Base-by-base conservation (phyloP, 2,329 filamentous ascomycete genomes). In the Diplodia seriata region DNA sequence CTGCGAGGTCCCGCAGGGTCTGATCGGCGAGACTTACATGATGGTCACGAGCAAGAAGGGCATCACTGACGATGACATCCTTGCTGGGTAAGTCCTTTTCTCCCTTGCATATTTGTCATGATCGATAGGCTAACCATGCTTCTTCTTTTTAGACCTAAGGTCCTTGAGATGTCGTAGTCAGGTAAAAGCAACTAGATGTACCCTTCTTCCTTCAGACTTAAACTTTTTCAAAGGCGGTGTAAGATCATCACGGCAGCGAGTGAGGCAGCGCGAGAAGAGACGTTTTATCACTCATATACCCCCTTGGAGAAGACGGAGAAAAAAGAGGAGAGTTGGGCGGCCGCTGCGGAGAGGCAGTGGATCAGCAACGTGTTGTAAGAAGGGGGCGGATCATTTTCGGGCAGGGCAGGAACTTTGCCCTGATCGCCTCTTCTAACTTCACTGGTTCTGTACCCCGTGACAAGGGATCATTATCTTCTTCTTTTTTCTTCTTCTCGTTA, bases 21-120 rank as follows among this genome's bases (percentile, higher is more conserved):
- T 91, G 53, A 81, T 83, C 9, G 90, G 90, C 56, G 82, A 91
- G 70, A 86, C 87, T 61, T 92, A 91, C 79, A 84, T 92, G 73
- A 87, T 88, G 73, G 82, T 92, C 72, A 86, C 89, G 67, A 90
- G 78, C 73, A 73, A 73, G 33, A 62, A 78, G 70, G 76, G 76
- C 15, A 67, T 76, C 26, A 70, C 70, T 64, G 77, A 79, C 61
- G 70, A 71, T 49, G 88, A 89, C 72, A 87, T 88, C 57, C 81
- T 91, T 71, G 89, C 90, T 72, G 90, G 89, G 74, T 76, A 71
- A 68, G 71, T 72, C 66, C 18, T 38, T 63, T 12, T 4, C 26
- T 26, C 26, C 26, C 26, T 26, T 26, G 26, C 4, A 26, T 26
- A 26, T 26, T 4, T 26, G 26, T 26, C 26, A 26, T 33, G 31